These are phyloP conservation scores for Quercus agrifolia DNA, from an alignment of 306 rosid species.

Conservation along the genomic window DNA sequence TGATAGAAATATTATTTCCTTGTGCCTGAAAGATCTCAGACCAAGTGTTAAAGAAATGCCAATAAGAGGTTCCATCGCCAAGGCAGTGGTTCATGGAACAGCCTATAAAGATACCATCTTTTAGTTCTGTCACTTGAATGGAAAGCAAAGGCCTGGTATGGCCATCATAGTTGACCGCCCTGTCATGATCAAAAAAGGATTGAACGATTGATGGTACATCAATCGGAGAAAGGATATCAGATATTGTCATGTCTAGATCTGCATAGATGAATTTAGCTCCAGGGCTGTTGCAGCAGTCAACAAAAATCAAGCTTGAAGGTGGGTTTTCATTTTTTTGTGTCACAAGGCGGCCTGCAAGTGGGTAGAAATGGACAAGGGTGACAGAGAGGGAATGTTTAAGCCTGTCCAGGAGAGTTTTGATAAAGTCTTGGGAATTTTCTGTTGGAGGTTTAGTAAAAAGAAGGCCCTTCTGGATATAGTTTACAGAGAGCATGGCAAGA, in stretches of 20 bases:
- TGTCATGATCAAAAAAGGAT: slow-evolving; percentile 54
- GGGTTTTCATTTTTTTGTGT: slow-evolving; percentile 29
- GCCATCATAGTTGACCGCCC: slow-evolving; percentile 56
- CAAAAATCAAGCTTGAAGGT: slow-evolving; percentile 26
- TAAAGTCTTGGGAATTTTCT: background rate
- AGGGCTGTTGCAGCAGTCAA: slow-evolving; percentile 33
- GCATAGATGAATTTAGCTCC: slow-evolving; percentile 59
- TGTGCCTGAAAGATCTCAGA: slow-evolving; percentile 52
- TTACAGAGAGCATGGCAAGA: too few species aligned
- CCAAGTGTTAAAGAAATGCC: slow-evolving; percentile 57
- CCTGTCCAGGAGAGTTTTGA: slow-evolving; percentile 12
- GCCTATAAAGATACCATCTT: slow-evolving; percentile 65
- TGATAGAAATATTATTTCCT: slow-evolving; percentile 6
- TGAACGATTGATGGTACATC: slow-evolving; percentile 50
- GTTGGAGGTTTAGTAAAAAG: slow-evolving; percentile 1
- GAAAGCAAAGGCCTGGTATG: slow-evolving; percentile 52
- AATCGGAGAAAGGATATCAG: slow-evolving; percentile 49
- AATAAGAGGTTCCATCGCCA: slow-evolving; percentile 55
- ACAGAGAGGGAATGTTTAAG: slow-evolving; percentile 51
- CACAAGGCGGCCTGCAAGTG: slow-evolving; percentile 50
- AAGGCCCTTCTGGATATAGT: too few species aligned
- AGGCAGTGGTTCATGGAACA: slow-evolving; percentile 51
- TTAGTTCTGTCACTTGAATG: slow-evolving; percentile 49
- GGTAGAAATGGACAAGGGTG: slow-evolving; percentile 56
- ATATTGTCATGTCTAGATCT: slow-evolving; percentile 30